Evolutionary conservation across 2,329 filamentous ascomycete genomes (phyloP).

Genomic region (Cladosporium sp.): DNA sequence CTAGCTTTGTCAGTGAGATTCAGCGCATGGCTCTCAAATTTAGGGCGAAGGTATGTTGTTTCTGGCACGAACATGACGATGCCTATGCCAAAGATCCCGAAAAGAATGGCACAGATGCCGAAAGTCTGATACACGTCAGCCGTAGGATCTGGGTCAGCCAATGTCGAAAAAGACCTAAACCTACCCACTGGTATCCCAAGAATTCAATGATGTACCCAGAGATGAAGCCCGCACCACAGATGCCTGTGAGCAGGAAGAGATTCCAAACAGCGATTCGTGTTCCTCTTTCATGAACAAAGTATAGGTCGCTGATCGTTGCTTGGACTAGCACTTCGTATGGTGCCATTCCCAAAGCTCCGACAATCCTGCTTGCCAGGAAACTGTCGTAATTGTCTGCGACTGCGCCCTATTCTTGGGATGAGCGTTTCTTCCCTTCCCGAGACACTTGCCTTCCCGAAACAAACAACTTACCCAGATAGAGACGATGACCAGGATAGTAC

Average conservation of each 20-base stretch:
- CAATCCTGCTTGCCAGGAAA: conserved; percentile 45
- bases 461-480: conserved; percentile 38
- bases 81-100: conserved; percentile 28
- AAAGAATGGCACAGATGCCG: conserved; percentile 36
- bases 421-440: neutral
- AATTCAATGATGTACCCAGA: conserved; percentile 39
- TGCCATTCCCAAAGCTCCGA: conserved; percentile 48
- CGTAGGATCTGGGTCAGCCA: no score
- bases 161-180: neutral
- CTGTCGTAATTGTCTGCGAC: conserved; percentile 41
- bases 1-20: no score
- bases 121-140: conserved; percentile 25
- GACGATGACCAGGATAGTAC: conserved; percentile 44
- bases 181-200: conserved; percentile 35
- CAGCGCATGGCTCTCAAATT: no score
- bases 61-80: conserved; percentile 32
- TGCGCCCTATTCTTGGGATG: conserved; percentile 27
- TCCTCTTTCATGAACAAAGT: conserved; percentile 40
- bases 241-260: conserved; percentile 38
- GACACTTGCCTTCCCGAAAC: neutral
- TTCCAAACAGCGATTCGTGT: conserved; percentile 38
- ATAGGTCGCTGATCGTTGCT: conserved; percentile 43
- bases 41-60: conserved; percentile 23
- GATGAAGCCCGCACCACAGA: conserved; percentile 36
- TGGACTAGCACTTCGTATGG: conserved; percentile 51